Percentiles rank a stretch among this genome's conserved stretches.
phyloP scores from a whole-genome alignment of 2,329 filamentous ascomycete species.

The Ophiostoma ulmi region DNA sequence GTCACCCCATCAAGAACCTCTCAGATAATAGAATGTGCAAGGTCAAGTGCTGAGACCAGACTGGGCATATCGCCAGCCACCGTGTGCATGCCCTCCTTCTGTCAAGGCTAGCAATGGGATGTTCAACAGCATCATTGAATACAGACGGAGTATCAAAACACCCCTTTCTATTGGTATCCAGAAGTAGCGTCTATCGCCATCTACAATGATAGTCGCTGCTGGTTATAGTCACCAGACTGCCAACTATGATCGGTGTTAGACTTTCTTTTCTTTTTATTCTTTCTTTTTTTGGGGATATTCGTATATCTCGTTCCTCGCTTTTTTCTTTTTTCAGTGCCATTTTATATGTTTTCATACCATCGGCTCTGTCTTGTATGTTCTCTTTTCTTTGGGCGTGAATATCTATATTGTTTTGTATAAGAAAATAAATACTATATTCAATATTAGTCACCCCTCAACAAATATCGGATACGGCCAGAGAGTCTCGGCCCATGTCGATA shows the following conservation, averaged over 20 bases:
- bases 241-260: neutral
- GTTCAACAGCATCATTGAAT: neutral
- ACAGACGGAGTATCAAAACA: too few species aligned
- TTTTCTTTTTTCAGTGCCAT: too few species aligned
- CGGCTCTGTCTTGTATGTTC: neutral
- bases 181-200: too few species aligned
- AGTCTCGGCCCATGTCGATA: neutral
- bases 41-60: neutral
- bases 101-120: neutral
- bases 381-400: neutral
- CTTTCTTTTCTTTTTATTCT: slow-evolving; percentile 3
- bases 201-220: neutral
- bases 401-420: neutral
- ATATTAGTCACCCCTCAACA: neutral
- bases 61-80: neutral
- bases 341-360: neutral
- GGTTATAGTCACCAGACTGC: neutral
- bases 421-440: neutral
- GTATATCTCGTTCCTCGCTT: neutral
- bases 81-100: neutral
- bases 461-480: neutral
- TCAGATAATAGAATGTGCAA: neutral
- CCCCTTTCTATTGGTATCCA: neutral
- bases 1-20: neutral
- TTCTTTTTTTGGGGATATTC: too few species aligned